Conservation (phyloP, 768 basidiomycete genomes). For the Lanmaoa pseudosensibilis region DNA sequence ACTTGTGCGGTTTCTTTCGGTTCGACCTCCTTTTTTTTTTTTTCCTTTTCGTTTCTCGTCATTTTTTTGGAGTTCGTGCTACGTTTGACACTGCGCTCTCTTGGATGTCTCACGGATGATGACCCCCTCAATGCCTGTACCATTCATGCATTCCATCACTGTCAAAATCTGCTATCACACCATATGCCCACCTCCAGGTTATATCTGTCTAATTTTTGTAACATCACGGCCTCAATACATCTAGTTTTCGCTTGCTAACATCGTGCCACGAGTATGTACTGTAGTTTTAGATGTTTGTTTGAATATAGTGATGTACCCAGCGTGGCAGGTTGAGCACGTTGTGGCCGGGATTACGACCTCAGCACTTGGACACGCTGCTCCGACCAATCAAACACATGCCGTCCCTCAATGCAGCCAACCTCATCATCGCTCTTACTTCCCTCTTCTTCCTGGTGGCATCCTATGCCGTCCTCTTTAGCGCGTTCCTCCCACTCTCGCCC, state of each 20-base stretch:
- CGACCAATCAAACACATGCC: constrained; percentile 25
- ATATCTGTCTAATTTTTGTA: constrained; percentile 35
- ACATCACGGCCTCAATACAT: constrained; percentile 23
- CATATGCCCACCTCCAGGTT: constrained; percentile 25
- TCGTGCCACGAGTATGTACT: constrained; percentile 18
- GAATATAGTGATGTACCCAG: constrained; percentile 13
- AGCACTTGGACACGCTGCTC: constrained; percentile 13
- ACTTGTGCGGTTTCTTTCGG: constrained; percentile 2
- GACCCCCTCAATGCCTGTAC: constrained; percentile 23
- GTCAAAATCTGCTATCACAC: constrained; percentile 15
- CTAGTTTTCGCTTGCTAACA: constrained; percentile 14
- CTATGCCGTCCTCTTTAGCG: constrained; percentile 66
- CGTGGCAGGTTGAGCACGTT: constrained; percentile 14
- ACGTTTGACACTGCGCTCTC: constrained; percentile 16
- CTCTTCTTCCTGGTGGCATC: constrained; percentile 57
- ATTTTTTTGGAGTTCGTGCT: constrained; percentile 5
- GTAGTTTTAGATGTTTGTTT: constrained; percentile 31
- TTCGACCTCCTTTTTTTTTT: constrained; percentile 8
- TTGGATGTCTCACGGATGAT: constrained; percentile 25
- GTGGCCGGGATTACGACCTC: constrained; percentile 32
- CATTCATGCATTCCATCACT: constrained; percentile 27
- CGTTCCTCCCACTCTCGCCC: constrained; percentile 55
- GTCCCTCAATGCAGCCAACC: constrained; percentile 42
- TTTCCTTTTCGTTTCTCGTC: not conserved
- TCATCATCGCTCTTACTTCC: constrained; percentile 45